phyloP scores from a whole-genome alignment of 257 asterid genomes.

The Solanum medicagineum region DNA sequence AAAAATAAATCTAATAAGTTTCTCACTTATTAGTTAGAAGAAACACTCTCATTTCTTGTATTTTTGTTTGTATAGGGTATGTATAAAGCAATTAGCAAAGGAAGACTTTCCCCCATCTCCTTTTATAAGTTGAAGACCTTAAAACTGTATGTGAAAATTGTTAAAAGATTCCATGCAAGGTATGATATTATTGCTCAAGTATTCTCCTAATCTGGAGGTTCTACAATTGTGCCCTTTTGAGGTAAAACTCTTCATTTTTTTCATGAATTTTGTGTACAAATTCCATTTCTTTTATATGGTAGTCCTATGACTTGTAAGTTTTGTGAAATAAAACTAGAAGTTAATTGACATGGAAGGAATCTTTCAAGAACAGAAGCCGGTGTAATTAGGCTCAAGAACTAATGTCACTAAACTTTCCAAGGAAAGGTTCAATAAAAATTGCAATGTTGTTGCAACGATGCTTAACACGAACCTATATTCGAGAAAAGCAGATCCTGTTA shows the following conservation, averaged over 20 bases:
- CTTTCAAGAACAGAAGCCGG: neutral
- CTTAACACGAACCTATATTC: neutral
- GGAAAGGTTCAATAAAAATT: neutral
- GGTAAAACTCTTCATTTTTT: neutral
- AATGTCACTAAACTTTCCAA: neutral
- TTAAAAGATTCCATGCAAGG: neutral
- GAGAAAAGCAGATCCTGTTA: neutral
- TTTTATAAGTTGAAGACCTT: neutral
- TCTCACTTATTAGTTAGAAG: neutral
- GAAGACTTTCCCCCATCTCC: neutral
- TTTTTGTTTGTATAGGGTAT: neutral
- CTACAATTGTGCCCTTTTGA: neutral
- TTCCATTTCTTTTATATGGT: neutral
- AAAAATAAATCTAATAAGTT: neutral
- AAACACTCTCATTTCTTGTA: neutral
- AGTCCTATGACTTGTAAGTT: neutral
- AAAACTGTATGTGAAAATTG: neutral
- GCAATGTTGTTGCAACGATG: neutral
- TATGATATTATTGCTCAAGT: neutral
- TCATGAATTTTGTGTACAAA: neutral
- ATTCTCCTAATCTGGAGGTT: neutral
- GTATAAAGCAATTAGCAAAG: neutral
- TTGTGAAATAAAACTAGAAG: neutral
- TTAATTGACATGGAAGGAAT: neutral
- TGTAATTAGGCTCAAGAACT: neutral